Percentiles rank a stretch among this genome's conserved stretches.
These are phyloP conservation scores for Cryptococcus wingfieldii DNA, from an alignment of 1,284 basidiomycete species.

Conservation along the genomic window DNA sequence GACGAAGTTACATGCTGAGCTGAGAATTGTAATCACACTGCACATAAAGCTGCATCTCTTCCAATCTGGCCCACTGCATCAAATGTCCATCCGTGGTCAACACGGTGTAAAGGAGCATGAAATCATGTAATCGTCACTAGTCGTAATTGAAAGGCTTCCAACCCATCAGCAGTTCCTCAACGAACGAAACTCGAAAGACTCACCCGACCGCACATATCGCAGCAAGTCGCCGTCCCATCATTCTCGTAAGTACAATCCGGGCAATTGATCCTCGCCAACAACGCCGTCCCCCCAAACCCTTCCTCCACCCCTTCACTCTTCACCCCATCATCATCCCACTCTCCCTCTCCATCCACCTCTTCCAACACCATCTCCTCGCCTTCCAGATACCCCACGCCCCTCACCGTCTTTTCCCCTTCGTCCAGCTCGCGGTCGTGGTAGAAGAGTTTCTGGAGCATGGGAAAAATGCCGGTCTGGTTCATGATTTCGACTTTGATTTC, in stretches of 20 bases:
- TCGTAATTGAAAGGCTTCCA: no score
- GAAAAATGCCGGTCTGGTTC: constrained; percentile 17
- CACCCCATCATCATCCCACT: constrained; percentile 11
- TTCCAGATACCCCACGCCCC: constrained; percentile 19
- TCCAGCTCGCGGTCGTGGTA: constrained; percentile 23
- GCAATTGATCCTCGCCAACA: constrained; percentile 27
- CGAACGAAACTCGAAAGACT: not conserved
- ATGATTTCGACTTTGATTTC: constrained; percentile 33
- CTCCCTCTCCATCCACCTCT: constrained; percentile 26
- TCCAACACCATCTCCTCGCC: constrained; percentile 24
- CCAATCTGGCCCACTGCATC: no score
- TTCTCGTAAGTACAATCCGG: constrained; percentile 28
- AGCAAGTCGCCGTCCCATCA: constrained; percentile 14
- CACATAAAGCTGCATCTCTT: no score
- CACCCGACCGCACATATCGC: constrained; percentile 18
- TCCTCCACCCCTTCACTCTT: constrained; percentile 10
- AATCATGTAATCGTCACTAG: not conserved
- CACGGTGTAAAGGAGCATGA: not conserved
- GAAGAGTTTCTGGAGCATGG: constrained; percentile 26
- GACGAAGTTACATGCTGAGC: no score
- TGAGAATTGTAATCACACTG: no score
- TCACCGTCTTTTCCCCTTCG: constrained; percentile 25
- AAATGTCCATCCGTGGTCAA: no score
- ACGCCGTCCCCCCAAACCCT: constrained; percentile 41
- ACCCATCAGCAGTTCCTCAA: no score